phyloP scores from a whole-genome alignment of 331 rosid genomes.

The Malus hybrid region DNA sequence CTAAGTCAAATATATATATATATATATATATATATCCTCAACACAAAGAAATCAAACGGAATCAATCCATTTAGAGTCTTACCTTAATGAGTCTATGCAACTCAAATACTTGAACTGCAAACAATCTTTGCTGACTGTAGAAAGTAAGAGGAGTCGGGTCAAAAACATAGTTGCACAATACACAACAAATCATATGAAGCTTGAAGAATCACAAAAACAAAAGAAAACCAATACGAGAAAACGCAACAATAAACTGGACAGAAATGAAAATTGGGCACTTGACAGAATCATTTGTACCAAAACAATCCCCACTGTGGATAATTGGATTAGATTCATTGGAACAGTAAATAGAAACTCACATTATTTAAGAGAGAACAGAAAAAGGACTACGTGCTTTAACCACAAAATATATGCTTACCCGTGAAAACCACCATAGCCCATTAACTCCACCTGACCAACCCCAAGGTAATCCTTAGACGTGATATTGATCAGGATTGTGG shows the following conservation, averaged over 20 bases:
- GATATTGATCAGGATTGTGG: not conserved
- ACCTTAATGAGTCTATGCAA: constrained; percentile 93
- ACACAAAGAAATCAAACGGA: not conserved
- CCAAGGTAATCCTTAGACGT: not conserved
- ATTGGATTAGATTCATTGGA: too few species aligned
- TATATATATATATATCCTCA: too few species aligned
- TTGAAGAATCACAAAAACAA: constrained; percentile 12
- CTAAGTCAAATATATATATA: too few species aligned
- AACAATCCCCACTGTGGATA: not conserved
- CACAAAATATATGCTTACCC: not conserved
- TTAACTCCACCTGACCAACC: not conserved
- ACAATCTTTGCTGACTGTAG: constrained; percentile 92
- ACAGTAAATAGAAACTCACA: not conserved
- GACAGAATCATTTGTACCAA: constrained; percentile 9
- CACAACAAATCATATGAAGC: constrained; percentile 8
- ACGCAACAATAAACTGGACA: constrained; percentile 1
- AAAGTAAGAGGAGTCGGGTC: constrained; percentile 53
- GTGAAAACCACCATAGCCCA: not conserved
- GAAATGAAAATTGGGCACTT: constrained; percentile 8
- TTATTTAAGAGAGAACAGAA: not conserved
- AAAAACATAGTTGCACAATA: constrained; percentile 37
- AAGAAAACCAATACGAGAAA: constrained; percentile 6
- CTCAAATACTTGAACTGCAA: constrained; percentile 96
- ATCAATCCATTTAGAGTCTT: constrained; percentile 12
- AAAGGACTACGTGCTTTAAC: not conserved